Base-by-base conservation (phyloP, 352 stramenopile species). In the Pythium dissimile region DNA sequence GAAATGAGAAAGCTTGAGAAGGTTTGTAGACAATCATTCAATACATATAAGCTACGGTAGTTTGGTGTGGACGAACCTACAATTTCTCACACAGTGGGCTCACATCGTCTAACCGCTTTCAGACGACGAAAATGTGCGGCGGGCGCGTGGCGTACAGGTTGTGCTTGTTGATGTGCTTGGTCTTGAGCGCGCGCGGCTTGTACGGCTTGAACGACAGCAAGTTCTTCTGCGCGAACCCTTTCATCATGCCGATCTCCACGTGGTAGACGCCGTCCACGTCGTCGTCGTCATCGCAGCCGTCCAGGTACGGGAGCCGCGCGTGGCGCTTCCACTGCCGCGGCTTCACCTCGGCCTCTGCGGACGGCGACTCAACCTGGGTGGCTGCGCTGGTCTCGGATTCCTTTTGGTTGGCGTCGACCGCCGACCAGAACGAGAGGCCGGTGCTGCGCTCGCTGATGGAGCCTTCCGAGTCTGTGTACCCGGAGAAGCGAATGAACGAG, bases 191-290 rank as follows among this genome's bases (percentile, higher is more conserved):
- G 24, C 51, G 51, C 7, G 59, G 59, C n/a, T 57, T 67, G 1
- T 55, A 50, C 9, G 59, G 59, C 44, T 67, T 67, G 44, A 61
- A 67, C 20, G 43, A 47, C 27, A 62, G 51, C 21, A 67, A 21
- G 46, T 61, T 67, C 24, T 44, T 34, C 52, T 47, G n/a, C 13
- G 38, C 27, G 6, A 62, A 57, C 35, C 59, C 59, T 1, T 53
- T 23, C 6, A 62, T n/a, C 23, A 39, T 27, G 13, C 15, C 51
- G 26, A 67, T 67, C 45, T 61, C 38, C 15, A 62, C 58, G 3
- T 8, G 10, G 28, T 59, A 28, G 21, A 50, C 18, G 4, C n/a
- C 30, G 18, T 49, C 24, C 2, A 2, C 16, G 21, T 20, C 24
- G n/a, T 39, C 23, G 13, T 45, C 5, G 21, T 35, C 44, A 6